These are phyloP conservation scores for Colletotrichum neosansevieriae DNA, from an alignment of 2,329 filamentous ascomycete genomes.

Conservation along the genomic window DNA sequence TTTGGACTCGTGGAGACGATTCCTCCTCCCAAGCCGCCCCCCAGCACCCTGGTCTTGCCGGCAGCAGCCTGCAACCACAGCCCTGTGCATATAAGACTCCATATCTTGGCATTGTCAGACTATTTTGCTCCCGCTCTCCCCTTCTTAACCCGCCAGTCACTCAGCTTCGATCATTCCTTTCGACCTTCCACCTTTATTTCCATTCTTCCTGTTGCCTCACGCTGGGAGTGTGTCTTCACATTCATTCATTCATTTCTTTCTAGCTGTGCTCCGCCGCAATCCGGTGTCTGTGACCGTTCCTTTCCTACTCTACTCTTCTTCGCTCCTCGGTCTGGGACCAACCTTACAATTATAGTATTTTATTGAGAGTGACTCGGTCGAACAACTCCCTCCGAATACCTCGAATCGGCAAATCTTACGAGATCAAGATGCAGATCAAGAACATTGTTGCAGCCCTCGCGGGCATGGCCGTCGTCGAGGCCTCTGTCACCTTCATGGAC, in stretches of 20 bases:
- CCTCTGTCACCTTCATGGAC: conserved; percentile 53
- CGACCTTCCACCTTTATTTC: conserved; percentile 43
- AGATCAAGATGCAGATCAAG: conserved; percentile 65
- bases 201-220: conserved; percentile 49
- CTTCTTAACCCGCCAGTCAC: conserved; percentile 34
- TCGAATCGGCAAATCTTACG: conserved; percentile 1
- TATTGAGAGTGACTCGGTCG: conserved; percentile 41
- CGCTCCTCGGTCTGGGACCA: conserved; percentile 64
- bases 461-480: conserved; percentile 61
- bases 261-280: conserved; percentile 49
- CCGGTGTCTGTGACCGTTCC: conserved; percentile 59
- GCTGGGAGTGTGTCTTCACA: conserved; percentile 65
- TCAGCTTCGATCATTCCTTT: conserved; percentile 46
- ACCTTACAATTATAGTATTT: conserved; percentile 40
- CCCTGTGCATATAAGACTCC: conserved; percentile 51
- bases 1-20: conserved; percentile 56
- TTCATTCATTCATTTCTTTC: conserved; percentile 58
- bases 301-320: conserved; percentile 53
- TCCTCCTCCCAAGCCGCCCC: conserved; percentile 39
- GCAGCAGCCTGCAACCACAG: conserved; percentile 44
- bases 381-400: conserved; percentile 36
- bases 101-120: conserved; percentile 55
- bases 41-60: conserved; percentile 30
- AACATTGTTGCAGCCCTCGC: conserved; percentile 59
- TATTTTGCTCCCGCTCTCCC: conserved; percentile 48